Conservation (phyloP, 2,329 filamentous ascomycete species). For the Amauroascus niger region DNA sequence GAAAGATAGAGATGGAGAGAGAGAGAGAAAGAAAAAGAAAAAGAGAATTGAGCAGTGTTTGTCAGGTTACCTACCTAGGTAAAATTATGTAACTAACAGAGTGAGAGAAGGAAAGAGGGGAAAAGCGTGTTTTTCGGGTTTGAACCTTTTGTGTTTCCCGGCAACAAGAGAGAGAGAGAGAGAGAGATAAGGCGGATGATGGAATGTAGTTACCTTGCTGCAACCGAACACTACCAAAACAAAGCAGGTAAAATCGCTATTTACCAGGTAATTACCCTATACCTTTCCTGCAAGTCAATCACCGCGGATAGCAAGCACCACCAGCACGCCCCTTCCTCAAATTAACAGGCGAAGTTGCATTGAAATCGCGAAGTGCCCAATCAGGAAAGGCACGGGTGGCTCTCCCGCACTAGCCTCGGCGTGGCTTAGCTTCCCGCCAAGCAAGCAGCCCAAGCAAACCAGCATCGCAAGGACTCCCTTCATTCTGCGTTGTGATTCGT, state of each 20-base stretch:
- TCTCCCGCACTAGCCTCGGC: background rate
- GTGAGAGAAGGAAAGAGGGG: no score
- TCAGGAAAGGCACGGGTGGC: background rate
- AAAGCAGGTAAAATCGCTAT: no score
- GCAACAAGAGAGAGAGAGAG: no score
- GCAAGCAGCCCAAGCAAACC: background rate
- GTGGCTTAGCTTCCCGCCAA: background rate
- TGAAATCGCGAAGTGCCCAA: background rate
- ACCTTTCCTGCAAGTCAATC: background rate
- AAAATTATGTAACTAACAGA: no score
- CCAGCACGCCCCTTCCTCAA: background rate
- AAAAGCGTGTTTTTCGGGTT: no score
- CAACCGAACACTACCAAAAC: no score
- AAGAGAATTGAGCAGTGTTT: background rate
- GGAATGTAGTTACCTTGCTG: no score
- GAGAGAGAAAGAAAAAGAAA: background rate
- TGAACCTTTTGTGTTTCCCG: no score
- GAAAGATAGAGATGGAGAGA: background rate
- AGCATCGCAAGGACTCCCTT: no score
- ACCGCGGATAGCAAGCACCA: background rate
- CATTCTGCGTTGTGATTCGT: background rate
- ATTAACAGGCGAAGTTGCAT: background rate
- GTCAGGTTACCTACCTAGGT: no score
- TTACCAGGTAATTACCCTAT: background rate
- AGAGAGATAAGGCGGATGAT: no score